phyloP scores from a whole-genome alignment of 176 grass and related monocot genomes.

The Alopecurus myosuroides region DNA sequence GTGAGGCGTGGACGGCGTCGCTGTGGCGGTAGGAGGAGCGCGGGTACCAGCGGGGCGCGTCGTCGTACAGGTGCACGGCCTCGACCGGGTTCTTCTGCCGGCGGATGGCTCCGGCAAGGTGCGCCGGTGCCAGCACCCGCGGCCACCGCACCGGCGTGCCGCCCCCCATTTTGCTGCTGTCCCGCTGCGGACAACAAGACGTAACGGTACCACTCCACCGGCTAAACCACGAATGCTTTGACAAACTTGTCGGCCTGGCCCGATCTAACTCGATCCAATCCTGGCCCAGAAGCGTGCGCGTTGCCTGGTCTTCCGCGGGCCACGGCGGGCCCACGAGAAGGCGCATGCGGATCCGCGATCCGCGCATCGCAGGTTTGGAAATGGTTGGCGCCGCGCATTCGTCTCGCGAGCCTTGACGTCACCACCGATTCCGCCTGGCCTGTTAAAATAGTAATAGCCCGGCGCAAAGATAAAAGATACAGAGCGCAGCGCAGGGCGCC shows the following conservation, averaged over 20 bases:
- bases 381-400: neutral
- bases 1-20: conserved; percentile 39
- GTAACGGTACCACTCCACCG: neutral
- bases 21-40: conserved; percentile 64
- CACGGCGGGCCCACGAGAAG: neutral
- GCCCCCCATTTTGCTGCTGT: neutral
- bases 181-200: neutral
- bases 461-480: neutral
- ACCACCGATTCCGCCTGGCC: neutral
- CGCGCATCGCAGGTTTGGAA: neutral
- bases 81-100: conserved; percentile 57
- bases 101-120: conserved; percentile 61
- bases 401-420: neutral
- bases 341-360: neutral
- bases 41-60: conserved; percentile 45
- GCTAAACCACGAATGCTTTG: no score
- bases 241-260: neutral
- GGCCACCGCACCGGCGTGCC: conserved; percentile 59
- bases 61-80: conserved; percentile 45
- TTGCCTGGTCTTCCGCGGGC: neutral
- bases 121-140: conserved; percentile 61
- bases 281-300: neutral
- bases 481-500: conserved; percentile 17
- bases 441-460: neutral
- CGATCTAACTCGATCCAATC: neutral